Conservation (phyloP, 371 early-diverging fungal species). For the Blakeslea trispora region DNA sequence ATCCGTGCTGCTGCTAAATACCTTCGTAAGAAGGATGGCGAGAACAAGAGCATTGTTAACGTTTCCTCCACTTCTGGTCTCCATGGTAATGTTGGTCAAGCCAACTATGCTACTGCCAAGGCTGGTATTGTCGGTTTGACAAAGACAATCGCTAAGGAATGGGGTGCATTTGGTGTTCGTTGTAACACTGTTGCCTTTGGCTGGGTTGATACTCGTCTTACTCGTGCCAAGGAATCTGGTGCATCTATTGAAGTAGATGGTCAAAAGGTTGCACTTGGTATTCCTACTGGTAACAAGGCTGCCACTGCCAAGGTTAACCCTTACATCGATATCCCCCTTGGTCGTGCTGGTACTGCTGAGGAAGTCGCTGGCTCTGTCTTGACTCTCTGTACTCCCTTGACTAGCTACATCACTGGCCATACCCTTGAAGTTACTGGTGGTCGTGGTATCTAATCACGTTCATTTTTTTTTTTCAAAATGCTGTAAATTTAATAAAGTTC, state of each 20-base stretch:
- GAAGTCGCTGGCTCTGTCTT: conserved; percentile 69
- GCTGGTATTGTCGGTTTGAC: conserved; percentile 61
- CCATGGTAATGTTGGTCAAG: conserved; percentile 71
- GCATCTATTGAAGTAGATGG: conserved; percentile 66
- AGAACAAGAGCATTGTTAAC: conserved; percentile 58
- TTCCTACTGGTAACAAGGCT: conserved; percentile 59
- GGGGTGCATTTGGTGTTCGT: conserved; percentile 65
- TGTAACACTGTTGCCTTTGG: conserved; percentile 70
- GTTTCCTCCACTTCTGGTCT: conserved; percentile 70
- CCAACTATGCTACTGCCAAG: conserved; percentile 64
- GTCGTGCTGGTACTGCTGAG: conserved; percentile 65
- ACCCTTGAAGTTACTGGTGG: conserved; percentile 74
- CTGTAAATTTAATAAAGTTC: too few species aligned
- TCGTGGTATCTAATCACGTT: conserved; percentile 58
- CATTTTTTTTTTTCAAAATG: too few species aligned
- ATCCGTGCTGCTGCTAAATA: conserved; percentile 66
- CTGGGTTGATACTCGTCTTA: conserved; percentile 70
- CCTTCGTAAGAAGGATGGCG: conserved; percentile 56
- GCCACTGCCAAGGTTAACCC: conserved; percentile 37
- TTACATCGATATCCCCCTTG: conserved; percentile 63
- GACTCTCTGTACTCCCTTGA: conserved; percentile 66
- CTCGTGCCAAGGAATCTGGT: conserved; percentile 72
- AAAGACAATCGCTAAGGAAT: conserved; percentile 66
- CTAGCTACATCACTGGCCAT: conserved; percentile 65
- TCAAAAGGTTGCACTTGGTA: conserved; percentile 68